Percentiles rank a stretch among this genome's conserved stretches.
phyloP scores from a whole-genome alignment of 345 rosid genomes.

The Conringia planisiliqua region DNA sequence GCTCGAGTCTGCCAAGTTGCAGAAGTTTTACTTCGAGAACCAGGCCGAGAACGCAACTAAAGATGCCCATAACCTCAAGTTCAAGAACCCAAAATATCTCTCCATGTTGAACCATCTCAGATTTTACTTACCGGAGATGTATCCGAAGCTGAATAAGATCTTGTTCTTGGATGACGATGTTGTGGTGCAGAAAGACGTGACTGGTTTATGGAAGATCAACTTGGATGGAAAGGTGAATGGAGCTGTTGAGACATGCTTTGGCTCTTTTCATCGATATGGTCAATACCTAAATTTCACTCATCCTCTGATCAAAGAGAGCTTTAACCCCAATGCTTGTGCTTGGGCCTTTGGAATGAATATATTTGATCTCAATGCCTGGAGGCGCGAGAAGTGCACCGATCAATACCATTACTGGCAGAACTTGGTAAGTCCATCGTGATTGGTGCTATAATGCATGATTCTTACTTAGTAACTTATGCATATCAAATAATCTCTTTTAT shows the following conservation, averaged over 20 bases:
- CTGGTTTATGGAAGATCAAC: constrained; percentile 79
- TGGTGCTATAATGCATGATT: not conserved
- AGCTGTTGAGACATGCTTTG: constrained; percentile 92
- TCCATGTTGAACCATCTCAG: constrained; percentile 79
- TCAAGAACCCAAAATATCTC: constrained; percentile 55
- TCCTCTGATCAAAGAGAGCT: constrained; percentile 64
- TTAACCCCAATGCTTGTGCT: constrained; percentile 78
- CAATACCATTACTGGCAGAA: constrained; percentile 66
- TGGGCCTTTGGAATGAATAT: constrained; percentile 97
- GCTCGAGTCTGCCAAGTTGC: constrained; percentile 58
- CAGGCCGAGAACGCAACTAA: constrained; percentile 46
- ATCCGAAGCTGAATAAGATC: constrained; percentile 73
- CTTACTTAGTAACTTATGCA: not conserved
- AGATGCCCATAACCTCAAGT: constrained; percentile 42
- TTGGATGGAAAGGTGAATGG: constrained; percentile 91
- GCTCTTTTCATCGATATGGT: constrained; percentile 76
- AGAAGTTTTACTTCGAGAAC: constrained; percentile 47
- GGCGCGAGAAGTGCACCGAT: constrained; percentile 56
- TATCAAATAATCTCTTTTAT: not conserved
- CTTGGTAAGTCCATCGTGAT: constrained; percentile 40
- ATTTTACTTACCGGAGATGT: constrained; percentile 90
- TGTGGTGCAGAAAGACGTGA: constrained; percentile 91
- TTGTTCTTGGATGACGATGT: constrained; percentile 87
- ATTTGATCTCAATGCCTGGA: constrained; percentile 91
- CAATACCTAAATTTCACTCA: constrained; percentile 76